Evolutionary conservation across 176 grass and related monocot genomes (phyloP).

Genomic region (Areca catechu): DNA sequence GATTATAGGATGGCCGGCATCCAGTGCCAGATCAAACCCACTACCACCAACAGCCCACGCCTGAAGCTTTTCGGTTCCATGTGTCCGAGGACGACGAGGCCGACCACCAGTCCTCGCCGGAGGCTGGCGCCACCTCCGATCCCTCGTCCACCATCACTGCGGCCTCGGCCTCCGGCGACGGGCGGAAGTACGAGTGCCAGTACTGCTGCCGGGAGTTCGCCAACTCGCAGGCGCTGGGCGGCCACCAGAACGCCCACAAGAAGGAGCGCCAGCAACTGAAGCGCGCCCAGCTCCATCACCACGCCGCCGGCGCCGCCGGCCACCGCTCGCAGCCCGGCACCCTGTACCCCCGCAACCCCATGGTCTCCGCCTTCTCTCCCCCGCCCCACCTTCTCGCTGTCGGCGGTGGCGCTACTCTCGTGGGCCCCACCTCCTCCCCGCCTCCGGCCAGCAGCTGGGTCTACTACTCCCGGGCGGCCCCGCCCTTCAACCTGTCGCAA

Average conservation of each 20-base stretch:
- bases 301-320: constrained; percentile 8
- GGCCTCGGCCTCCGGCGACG: background rate
- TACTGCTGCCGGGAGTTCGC: constrained; percentile 62
- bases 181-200: constrained; percentile 47
- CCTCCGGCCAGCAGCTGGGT: constrained; percentile 23
- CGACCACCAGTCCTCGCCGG: background rate
- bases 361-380: background rate
- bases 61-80: constrained; percentile 41
- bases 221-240: constrained; percentile 54
- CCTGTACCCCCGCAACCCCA: background rate
- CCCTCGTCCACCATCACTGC: constrained; percentile 11
- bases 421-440: constrained; percentile 32
- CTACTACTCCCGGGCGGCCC: background rate
- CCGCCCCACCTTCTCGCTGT: constrained; percentile 16
- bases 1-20: no score
- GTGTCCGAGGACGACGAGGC: constrained; percentile 3
- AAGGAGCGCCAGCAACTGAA: constrained; percentile 55
- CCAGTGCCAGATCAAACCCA: constrained; percentile 25
- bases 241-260: constrained; percentile 67
- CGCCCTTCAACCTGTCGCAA: constrained; percentile 28
- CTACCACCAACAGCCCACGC: background rate
- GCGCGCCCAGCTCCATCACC: constrained; percentile 37
- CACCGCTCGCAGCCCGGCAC: background rate
- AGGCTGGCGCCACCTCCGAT: background rate
- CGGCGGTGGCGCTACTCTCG: constrained; percentile 22